These are phyloP conservation scores for Rosa hybrid DNA, from an alignment of 331 rosid genomes.

Conservation along the genomic window DNA sequence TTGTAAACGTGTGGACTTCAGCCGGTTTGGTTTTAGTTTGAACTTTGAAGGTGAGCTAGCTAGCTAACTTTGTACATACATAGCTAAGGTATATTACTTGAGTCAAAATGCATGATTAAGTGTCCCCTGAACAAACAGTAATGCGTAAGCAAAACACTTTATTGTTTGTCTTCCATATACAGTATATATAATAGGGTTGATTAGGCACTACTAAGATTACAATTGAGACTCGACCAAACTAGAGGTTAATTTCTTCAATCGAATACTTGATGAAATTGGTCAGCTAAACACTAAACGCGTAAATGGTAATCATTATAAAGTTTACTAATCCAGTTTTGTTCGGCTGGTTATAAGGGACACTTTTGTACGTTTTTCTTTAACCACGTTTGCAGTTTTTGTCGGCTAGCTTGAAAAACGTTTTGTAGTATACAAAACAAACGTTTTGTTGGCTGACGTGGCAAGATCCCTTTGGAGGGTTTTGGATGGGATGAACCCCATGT, in stretches of 20 bases:
- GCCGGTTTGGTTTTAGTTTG: not conserved
- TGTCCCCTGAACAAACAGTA: not conserved
- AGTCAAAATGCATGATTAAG: not conserved
- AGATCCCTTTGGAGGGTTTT: slow-evolving; percentile 14
- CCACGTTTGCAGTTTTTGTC: not conserved
- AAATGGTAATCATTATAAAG: slow-evolving; percentile 24
- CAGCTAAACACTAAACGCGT: slow-evolving; percentile 11
- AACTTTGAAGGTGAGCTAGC: not conserved
- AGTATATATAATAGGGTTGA: not conserved
- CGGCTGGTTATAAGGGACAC: slow-evolving; percentile 1
- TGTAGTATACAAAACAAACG: not conserved
- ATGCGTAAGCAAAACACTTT: not conserved
- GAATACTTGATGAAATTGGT: slow-evolving; percentile 1
- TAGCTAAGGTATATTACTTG: slow-evolving; percentile 12
- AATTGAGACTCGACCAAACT: not conserved
- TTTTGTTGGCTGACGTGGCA: slow-evolving; percentile 28
- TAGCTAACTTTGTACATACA: not conserved
- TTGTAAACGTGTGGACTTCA: slow-evolving; percentile 13
- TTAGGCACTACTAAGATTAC: not conserved
- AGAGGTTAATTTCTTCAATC: not conserved
- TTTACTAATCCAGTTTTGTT: slow-evolving; percentile 8
- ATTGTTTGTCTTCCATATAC: not conserved
- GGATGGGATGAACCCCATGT: not conserved
- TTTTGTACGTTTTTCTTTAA: not conserved
- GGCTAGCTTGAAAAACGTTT: not conserved